phyloP scores from a whole-genome alignment of 1,284 basidiomycete genomes.

The Boletus mariae region DNA sequence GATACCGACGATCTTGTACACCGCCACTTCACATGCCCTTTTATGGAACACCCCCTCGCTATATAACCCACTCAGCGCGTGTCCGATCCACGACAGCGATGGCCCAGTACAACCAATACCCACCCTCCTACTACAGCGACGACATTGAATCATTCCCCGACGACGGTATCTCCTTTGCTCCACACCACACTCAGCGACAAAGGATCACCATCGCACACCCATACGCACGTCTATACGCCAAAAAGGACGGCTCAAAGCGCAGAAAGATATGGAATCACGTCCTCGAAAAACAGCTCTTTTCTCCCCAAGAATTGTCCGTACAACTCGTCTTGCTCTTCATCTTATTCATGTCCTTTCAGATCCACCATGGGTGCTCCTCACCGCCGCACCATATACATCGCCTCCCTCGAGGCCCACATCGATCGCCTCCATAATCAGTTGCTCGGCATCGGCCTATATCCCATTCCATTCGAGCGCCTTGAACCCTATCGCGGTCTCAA shows the following conservation, averaged over 20 bases:
- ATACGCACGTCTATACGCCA: slow-evolving; percentile 59
- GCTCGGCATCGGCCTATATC: slow-evolving; percentile 47
- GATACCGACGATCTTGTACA: slow-evolving; percentile 12
- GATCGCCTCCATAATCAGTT: slow-evolving; percentile 56
- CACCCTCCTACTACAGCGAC: background rate
- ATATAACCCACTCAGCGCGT: slow-evolving; percentile 15
- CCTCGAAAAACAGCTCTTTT: slow-evolving; percentile 67
- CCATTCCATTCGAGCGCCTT: slow-evolving; percentile 49
- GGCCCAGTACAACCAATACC: slow-evolving; percentile 9
- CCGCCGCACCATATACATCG: slow-evolving; percentile 55
- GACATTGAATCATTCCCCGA: slow-evolving; percentile 19
- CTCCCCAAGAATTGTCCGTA: slow-evolving; percentile 59
- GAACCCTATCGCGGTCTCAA: slow-evolving; percentile 60
- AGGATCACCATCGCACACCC: slow-evolving; percentile 51
- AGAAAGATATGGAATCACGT: slow-evolving; percentile 73
- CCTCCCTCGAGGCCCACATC: slow-evolving; percentile 61
- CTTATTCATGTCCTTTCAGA: slow-evolving; percentile 32
- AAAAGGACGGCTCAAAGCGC: slow-evolving; percentile 59
- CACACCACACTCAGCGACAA: slow-evolving; percentile 8
- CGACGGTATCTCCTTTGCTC: slow-evolving; percentile 21
- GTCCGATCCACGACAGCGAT: slow-evolving; percentile 17
- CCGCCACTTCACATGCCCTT: slow-evolving; percentile 8
- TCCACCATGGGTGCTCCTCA: slow-evolving; percentile 63
- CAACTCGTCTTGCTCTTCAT: background rate
- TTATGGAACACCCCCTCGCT: slow-evolving; percentile 12